phyloP scores from a whole-genome alignment of 805 yeast genomes.

The Aciculoconidium aculeatum region DNA sequence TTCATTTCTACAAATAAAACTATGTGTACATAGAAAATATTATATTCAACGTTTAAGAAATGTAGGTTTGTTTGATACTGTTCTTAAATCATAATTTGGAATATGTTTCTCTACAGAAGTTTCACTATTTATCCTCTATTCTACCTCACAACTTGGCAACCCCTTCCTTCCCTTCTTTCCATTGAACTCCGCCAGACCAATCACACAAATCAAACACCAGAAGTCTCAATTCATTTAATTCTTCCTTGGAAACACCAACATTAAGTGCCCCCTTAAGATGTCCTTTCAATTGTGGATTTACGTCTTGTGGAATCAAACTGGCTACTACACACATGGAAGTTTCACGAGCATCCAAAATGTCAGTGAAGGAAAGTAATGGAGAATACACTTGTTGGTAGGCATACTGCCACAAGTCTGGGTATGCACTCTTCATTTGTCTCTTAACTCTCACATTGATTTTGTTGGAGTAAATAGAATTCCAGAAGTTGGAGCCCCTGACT shows the following conservation, averaged over 20 bases:
- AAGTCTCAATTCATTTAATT: slow-evolving; percentile 52
- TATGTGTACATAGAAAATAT: no score
- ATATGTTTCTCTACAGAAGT: no score
- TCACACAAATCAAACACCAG: slow-evolving; percentile 59
- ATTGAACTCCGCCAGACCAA: slow-evolving; percentile 60
- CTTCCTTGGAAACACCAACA: slow-evolving; percentile 64
- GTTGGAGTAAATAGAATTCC: slow-evolving; percentile 65
- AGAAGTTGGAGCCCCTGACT: slow-evolving; percentile 56
- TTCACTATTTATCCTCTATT: no score
- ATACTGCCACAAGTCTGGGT: slow-evolving; percentile 80
- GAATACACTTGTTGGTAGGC: slow-evolving; percentile 71
- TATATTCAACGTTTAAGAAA: no score
- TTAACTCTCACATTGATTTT: slow-evolving; percentile 67
- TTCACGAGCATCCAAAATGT: slow-evolving; percentile 57
- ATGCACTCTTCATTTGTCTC: slow-evolving; percentile 63
- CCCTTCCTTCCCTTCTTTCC: slow-evolving; percentile 47
- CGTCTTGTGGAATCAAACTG: slow-evolving; percentile 85
- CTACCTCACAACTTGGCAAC: slow-evolving; percentile 47
- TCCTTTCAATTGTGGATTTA: slow-evolving; percentile 87
- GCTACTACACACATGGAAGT: slow-evolving; percentile 75
- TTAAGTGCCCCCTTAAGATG: slow-evolving; percentile 83
- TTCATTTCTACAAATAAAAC: no score
- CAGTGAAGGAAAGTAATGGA: slow-evolving; percentile 66
- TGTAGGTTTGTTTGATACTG: no score
- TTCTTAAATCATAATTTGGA: no score